phyloP scores from a whole-genome alignment of 495 filamentous ascomycete species.

The Penicillium paradoxum region DNA sequence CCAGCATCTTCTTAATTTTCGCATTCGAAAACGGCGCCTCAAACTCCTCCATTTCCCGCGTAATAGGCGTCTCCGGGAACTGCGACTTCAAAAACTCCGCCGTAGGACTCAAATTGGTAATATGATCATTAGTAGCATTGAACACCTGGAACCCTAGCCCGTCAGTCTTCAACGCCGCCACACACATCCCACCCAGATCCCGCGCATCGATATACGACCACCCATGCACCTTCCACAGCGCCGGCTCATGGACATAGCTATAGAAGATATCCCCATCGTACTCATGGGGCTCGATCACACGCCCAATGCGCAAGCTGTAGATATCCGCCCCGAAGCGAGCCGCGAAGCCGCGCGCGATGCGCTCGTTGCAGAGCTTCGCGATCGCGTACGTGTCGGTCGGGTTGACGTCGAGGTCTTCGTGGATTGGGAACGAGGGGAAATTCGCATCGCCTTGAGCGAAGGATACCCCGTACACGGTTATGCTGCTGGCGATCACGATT shows the following conservation, averaged over 20 bases:
- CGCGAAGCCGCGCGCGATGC: slow-evolving; percentile 48
- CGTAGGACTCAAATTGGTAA: slow-evolving; percentile 30
- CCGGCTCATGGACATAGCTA: slow-evolving; percentile 46
- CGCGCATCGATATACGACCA: slow-evolving; percentile 58
- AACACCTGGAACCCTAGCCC: slow-evolving; percentile 56
- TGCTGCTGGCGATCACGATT: slow-evolving; percentile 50
- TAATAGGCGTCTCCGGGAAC: slow-evolving; percentile 42
- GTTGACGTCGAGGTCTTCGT: slow-evolving; percentile 46
- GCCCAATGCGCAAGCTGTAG: slow-evolving; percentile 54
- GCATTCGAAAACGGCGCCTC: slow-evolving; percentile 54
- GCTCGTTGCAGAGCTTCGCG: slow-evolving; percentile 53
- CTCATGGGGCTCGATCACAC: slow-evolving; percentile 54
- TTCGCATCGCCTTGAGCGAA: slow-evolving; percentile 51
- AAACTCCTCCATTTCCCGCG: slow-evolving; percentile 46
- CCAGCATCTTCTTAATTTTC: slow-evolving; percentile 51
- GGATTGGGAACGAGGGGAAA: slow-evolving; percentile 50
- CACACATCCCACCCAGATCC: slow-evolving; percentile 46
- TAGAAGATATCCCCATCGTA: slow-evolving; percentile 45
- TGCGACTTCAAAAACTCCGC: slow-evolving; percentile 35
- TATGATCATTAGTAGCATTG: slow-evolving; percentile 55
- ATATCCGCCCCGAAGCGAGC: slow-evolving; percentile 50
- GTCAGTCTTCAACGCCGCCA: slow-evolving; percentile 14
- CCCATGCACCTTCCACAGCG: slow-evolving; percentile 49
- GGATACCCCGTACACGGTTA: slow-evolving; percentile 54
- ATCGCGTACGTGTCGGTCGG: slow-evolving; percentile 55